A percentile compares a stretch with the other conserved stretches of the same genome.
These are phyloP conservation scores for Plasmodium yoelii DNA, from an alignment of 169 alveolate species.

Conservation along the genomic window DNA sequence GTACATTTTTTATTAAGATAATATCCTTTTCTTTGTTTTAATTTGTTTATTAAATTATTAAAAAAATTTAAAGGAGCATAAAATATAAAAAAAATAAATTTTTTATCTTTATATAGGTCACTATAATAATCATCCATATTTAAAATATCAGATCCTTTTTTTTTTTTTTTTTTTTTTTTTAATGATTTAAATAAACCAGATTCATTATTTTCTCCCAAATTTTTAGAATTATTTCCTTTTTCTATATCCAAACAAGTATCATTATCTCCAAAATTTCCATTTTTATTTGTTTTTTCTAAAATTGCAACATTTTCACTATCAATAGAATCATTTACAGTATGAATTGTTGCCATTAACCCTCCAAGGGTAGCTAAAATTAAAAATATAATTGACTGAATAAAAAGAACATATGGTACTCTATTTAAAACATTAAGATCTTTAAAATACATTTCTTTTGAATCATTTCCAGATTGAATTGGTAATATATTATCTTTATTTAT, in stretches of 20 bases:
- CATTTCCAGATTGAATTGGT: constrained; percentile 1
- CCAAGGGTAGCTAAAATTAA: constrained; percentile 24
- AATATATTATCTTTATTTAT: constrained; percentile 33
- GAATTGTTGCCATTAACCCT: constrained; percentile 49
- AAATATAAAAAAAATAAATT: background rate
- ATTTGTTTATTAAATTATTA: background rate
- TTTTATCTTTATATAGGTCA: background rate
- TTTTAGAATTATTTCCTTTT: background rate
- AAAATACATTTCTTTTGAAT: constrained; percentile 33
- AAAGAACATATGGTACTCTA: constrained; percentile 46
- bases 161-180: constrained; percentile 37
- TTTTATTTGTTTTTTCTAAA: background rate
- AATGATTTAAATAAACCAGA: constrained; percentile 21
- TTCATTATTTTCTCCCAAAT: background rate
- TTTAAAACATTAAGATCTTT: constrained; percentile 32
- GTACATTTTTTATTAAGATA: constrained; percentile 55
- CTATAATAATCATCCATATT: constrained; percentile 1
- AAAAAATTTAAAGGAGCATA: background rate
- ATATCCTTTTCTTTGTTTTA: background rate
- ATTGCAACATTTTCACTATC: background rate
- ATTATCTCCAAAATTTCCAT: background rate
- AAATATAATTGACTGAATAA: constrained; percentile 32
- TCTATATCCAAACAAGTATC: background rate
- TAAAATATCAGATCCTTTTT: background rate
- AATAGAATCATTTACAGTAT: background rate